Base-by-base conservation (phyloP, 108 stramenopile species). In the Pseudonitzschia multiseries region DNA sequence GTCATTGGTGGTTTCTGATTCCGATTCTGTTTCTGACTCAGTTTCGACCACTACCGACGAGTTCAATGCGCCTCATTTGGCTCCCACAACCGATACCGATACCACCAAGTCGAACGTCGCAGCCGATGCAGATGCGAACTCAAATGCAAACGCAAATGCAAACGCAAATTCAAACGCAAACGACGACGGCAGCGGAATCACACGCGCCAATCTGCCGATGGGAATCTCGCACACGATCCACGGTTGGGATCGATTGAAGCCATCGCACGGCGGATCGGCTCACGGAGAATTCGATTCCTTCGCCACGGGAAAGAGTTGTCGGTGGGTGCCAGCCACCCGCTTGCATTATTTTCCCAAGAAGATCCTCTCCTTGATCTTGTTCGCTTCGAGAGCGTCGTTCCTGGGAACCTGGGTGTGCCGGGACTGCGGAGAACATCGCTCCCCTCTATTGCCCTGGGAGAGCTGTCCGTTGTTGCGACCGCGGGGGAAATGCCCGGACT, bases 401-500 rank as follows among this genome's bases (percentile, higher is more conserved):
- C 26, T 36, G 15, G 66, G 66, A 22, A 44, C 13, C 4, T 67
- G 66, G 66, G 17, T 48, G 3, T 67, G 66, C 48, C 66, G 66
- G 4, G 66, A 67, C 2, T 67, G 66, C 43, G 66, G 66, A 40
- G 36, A 29, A 14, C 33, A 40, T n/a, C n/a, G n/a, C n/a, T n/a
- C 14, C n/a, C 2, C 27, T 31, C 8, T 10, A 17, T 3, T 24
- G 36, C 21, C n/a, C 42, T 67, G 66, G 66, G 46, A 67, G 46
- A 40, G 42, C 6, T 67, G 66, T 67, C 42, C 44, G 42, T 6
- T 46, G 21, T 0, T 67, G 46, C 43, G 28, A 26, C 66, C 33
- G 12, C 66, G 66, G 9, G 71, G 71, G 18, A 72, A 61, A 32
- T 72, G 71, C 43, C 60, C 36, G 9, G 27, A 41, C 21, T 60